Base-by-base conservation (phyloP, 2,329 filamentous ascomycete species). In the Teratosphaeria epicoccoides region DNA sequence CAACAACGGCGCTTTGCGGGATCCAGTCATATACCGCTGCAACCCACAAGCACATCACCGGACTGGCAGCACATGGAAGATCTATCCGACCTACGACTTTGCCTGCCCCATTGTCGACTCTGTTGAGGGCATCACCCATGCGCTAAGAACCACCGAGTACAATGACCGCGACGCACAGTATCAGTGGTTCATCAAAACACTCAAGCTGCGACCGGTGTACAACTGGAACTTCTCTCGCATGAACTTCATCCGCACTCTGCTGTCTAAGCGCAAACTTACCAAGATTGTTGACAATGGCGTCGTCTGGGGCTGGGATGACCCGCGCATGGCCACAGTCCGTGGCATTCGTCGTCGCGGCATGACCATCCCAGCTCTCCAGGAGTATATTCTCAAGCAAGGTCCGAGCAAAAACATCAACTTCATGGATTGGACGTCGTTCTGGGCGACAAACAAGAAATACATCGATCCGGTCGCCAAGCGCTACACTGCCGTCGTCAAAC, bases 11-110 rank as follows among this genome's bases (percentile, higher is more conserved):
- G 88, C 93, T 49, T 84, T 97, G 80, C 81, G 93, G 59, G 93
- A 98, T 69, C 93, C 93, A 11, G 90, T 97, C 70, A 94, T 98
- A 69, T 97, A 96, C 77, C 84, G 93, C 59, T 96, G 89, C 80
- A 95, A 95, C 64, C 76, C 80, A 5, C 66, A 77, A 47, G 68
- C 74, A 10, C 86, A 93, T 69, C 87, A 93, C 73, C 82, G 87
- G 60, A 93, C 87, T 1, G 87, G 87, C 26, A 79, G 75, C 52
- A 81, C 77, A 55, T 91, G 87, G 85, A 91, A 90, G 73, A 84
- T 88, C 66, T 91, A 91, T 71, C 87, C 87, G 28, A 91, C 85
- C 57, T 93, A 93, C 74, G 87, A 93, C 68, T 88, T 91, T 66
- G 87, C 86, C 57, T 89, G 85, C 70, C 87, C 87, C 14, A 81